Conservation (phyloP, 1,284 basidiomycete genomes). For the Apiotrichum akiyoshidainum region DNA sequence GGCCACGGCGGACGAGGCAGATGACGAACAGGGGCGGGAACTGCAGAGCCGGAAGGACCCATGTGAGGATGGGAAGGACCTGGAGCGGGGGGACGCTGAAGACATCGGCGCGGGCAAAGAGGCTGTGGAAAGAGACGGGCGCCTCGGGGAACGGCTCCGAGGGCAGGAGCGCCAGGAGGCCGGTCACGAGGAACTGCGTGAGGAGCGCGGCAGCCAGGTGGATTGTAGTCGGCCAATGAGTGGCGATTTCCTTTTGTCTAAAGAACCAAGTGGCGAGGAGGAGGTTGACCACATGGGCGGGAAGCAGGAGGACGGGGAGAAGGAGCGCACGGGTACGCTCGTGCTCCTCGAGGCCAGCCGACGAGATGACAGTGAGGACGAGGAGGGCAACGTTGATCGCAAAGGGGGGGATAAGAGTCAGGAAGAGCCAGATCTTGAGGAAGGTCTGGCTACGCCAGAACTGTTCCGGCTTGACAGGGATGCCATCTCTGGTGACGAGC, state of each 20-base stretch:
- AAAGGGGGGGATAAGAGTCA: constrained; percentile 37
- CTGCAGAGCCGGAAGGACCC: constrained; percentile 54
- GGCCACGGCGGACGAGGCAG: constrained; percentile 66
- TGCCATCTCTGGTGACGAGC: constrained; percentile 69
- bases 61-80: constrained; percentile 22
- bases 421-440: constrained; percentile 31
- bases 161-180: constrained; percentile 44
- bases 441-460: constrained; percentile 58
- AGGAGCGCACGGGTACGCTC: constrained; percentile 18
- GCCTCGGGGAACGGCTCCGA: constrained; percentile 34
- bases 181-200: constrained; percentile 56
- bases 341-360: constrained; percentile 18
- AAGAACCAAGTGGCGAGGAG: constrained; percentile 59
- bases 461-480: constrained; percentile 63
- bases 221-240: constrained; percentile 63
- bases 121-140: constrained; percentile 6
- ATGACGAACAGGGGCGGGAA: constrained; percentile 55
- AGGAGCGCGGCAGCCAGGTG: constrained; percentile 64
- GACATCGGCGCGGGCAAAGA: constrained; percentile 16
- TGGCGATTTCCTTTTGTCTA: constrained; percentile 54
- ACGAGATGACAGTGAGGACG: constrained; percentile 45
- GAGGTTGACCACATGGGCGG: constrained; percentile 63
- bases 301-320: constrained; percentile 55
- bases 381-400: constrained; percentile 31
- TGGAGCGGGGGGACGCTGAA: constrained; percentile 16